Percentiles rank a stretch among this genome's conserved stretches.
Conservation (phyloP, 2,329 filamentous ascomycete species). For the Diaporthe citri region DNA sequence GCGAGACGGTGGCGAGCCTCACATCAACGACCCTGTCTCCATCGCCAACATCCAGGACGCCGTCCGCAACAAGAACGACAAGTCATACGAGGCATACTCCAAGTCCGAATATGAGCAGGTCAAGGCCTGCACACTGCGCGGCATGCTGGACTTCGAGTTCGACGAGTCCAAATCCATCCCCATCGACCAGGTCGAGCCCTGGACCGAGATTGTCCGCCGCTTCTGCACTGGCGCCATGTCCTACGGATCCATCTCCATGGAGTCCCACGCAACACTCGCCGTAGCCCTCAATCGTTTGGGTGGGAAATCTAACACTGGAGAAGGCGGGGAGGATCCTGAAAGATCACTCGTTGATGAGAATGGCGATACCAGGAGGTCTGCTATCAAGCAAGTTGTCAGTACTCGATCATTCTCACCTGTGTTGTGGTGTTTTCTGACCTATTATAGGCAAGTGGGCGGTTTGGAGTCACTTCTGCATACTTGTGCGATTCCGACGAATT, state of each 20-base stretch:
- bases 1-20: conserved; percentile 94
- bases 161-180: conserved; percentile 87
- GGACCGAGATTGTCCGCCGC: conserved; percentile 96
- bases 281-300: conserved; percentile 97
- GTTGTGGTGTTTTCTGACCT: too few species aligned
- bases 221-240: conserved; percentile 99
- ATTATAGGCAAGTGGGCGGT: conserved; percentile 92
- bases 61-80: conserved; percentile 96
- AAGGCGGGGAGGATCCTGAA: conserved; percentile 96
- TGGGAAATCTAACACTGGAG: conserved; percentile 97
- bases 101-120: conserved; percentile 94
- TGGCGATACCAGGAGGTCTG: conserved; percentile 95
- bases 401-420: too few species aligned
- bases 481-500: conserved; percentile 95
- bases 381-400: conserved; percentile 99
- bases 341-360: conserved; percentile 88
- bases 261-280: conserved; percentile 94
- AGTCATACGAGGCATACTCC: conserved; percentile 97
- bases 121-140: conserved; percentile 94
- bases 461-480: conserved; percentile 95
- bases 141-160: conserved; percentile 95
- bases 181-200: conserved; percentile 97
- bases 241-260: conserved; percentile 98
- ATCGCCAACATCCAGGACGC: conserved; percentile 98
- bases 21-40: conserved; percentile 93